Evolutionary conservation across 2,329 filamentous ascomycete genomes (phyloP), one percentile per base, ranked within the genome.

Genomic region (Ophiostoma piceae): DNA sequence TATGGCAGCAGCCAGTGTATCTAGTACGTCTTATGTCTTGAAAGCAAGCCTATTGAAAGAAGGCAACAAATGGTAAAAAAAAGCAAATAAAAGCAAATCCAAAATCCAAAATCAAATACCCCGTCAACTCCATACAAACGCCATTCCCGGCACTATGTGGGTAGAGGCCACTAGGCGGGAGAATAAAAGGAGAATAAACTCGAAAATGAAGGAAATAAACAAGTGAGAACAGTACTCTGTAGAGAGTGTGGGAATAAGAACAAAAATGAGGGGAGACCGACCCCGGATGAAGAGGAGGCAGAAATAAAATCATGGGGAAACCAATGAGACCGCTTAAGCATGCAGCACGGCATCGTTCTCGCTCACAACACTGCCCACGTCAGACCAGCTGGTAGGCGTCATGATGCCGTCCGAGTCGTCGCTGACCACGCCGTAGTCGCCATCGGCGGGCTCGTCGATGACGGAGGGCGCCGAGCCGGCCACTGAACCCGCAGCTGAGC

Each of bases 381-480:
- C 87, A 7, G 85, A 87, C 87, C 87, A 90, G 77, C 84, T 88
- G 1, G 83, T 82, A 0, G 87, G 87, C 0, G 87, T 90, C 69
- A 82, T 77, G 74, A 88, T 83, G 39, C 85, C 85, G 11, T 78
- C 84, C 73, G 85, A 88, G 41, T 84, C 85, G 74, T 87, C 84
- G 74, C 86, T 88, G 79, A 88, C 77, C 19, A 88, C 82, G 71
- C 88, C 86, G 68, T 81, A 85, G 62, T 82, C 66, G 32, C 60
- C 67, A 51, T 7, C 67, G 6, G 29, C 57, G 19, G 57, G 19
- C n/a, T 32, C 26, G 2, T 26, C 57, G 2, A 62, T 26, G 22
- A 62, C 32, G 14, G 57, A 62, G 11, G 57, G 26, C 6, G 57
- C 26, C 19, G 43, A 47, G 19, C 43, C 43, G 8, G 43, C 19